These are phyloP conservation scores for Umbelopsis isabellina DNA, from an alignment of 192 early-diverging fungal species.

Conservation along the genomic window DNA sequence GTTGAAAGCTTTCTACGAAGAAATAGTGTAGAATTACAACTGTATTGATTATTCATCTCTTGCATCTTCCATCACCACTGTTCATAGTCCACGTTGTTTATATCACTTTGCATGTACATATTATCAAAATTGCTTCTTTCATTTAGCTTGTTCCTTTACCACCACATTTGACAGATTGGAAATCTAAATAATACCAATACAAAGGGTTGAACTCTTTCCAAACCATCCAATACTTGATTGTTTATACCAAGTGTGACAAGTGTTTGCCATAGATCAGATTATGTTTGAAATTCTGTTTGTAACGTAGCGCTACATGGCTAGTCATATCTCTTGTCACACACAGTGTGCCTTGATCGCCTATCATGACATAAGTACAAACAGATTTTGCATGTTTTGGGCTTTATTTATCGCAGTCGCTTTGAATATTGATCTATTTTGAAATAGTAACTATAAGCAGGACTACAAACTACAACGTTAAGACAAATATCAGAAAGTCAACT, in stretches of 20 bases:
- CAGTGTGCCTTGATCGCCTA: too few relatives aligned
- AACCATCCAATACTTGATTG: background rate
- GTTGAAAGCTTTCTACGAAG: conserved; percentile 30
- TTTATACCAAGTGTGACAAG: background rate
- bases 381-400: too few relatives aligned
- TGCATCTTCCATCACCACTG: background rate
- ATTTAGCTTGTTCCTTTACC: background rate
- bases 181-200: conserved; percentile 1
- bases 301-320: too few relatives aligned
- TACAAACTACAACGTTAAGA: too few relatives aligned
- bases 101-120: conserved; percentile 13
- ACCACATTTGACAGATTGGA: background rate
- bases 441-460: too few relatives aligned
- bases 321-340: too few relatives aligned
- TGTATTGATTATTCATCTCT: conserved; percentile 1
- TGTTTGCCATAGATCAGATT: too few relatives aligned
- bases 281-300: too few relatives aligned
- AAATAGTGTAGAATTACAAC: conserved; percentile 29
- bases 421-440: too few relatives aligned
- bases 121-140: background rate
- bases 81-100: background rate
- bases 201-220: conserved; percentile 12
- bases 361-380: too few relatives aligned
- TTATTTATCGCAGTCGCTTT: too few relatives aligned
- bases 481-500: too few relatives aligned